phyloP scores from a whole-genome alignment of 805 yeast species.

The Aciculoconidium aculeatum region DNA sequence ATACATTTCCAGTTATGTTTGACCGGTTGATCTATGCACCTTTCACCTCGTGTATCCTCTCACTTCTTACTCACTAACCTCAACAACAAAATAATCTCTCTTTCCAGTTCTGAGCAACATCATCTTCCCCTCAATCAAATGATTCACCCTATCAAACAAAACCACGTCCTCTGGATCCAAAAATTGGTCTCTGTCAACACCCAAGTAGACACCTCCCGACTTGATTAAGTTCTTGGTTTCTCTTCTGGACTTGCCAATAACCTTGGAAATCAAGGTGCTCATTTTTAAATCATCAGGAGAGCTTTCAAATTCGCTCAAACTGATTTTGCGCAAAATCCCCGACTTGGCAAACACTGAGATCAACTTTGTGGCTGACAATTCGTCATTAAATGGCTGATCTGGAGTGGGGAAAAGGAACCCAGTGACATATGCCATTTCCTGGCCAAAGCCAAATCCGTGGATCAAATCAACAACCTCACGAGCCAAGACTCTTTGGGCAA shows the following conservation, averaged over 20 bases:
- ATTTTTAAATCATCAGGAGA: slow-evolving; percentile 35
- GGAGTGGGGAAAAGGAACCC: slow-evolving; percentile 60
- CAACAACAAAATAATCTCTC: slow-evolving; percentile 54
- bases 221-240: slow-evolving; percentile 59
- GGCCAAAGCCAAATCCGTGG: slow-evolving; percentile 77
- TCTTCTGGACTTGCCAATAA: slow-evolving; percentile 45
- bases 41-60: not conserved
- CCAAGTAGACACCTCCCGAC: slow-evolving; percentile 71
- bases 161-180: slow-evolving; percentile 44
- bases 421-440: slow-evolving; percentile 60
- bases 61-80: slow-evolving; percentile 16
- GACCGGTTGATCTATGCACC: no score
- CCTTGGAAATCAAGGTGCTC: slow-evolving; percentile 45
- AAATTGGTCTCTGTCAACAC: slow-evolving; percentile 50
- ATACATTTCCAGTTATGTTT: not conserved
- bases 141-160: slow-evolving; percentile 39
- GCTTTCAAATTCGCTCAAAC: slow-evolving; percentile 18
- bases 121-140: slow-evolving; percentile 53
- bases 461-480: slow-evolving; percentile 79
- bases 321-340: slow-evolving; percentile 39
- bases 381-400: slow-evolving; percentile 42
- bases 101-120: slow-evolving; percentile 74
- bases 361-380: slow-evolving; percentile 43
- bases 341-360: slow-evolving; percentile 54
- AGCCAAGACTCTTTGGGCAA: slow-evolving; percentile 76